These are phyloP conservation scores for Golubevia sp. DNA, from an alignment of 1,284 basidiomycete genomes.

Conservation along the genomic window DNA sequence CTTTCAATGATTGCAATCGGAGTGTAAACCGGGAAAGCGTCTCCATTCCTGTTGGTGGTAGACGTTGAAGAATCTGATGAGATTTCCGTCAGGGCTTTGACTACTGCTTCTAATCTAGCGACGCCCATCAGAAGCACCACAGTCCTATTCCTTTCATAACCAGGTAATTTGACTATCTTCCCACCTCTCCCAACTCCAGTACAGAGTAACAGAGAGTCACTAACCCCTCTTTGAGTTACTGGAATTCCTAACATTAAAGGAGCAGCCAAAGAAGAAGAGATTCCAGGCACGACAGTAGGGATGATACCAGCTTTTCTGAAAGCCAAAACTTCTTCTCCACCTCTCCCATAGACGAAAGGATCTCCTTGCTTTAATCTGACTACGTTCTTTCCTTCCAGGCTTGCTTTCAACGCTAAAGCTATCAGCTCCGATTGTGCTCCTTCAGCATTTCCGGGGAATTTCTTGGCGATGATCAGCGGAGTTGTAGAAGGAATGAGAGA, in stretches of 20 bases:
- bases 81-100: slow-evolving; percentile 67
- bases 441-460: slow-evolving; percentile 96
- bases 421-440: slow-evolving; percentile 92
- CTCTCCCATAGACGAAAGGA: slow-evolving; percentile 89
- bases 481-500: slow-evolving; percentile 76
- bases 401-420: slow-evolving; percentile 82
- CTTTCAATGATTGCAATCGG: slow-evolving; percentile 94
- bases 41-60: slow-evolving; percentile 62
- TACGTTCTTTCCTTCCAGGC: slow-evolving; percentile 78
- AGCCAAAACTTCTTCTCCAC: slow-evolving; percentile 90
- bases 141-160: slow-evolving; percentile 80
- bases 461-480: slow-evolving; percentile 78
- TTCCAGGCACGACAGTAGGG: slow-evolving; percentile 82
- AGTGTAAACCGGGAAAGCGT: slow-evolving; percentile 73
- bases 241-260: slow-evolving; percentile 88
- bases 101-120: slow-evolving; percentile 76
- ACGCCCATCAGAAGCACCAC: slow-evolving; percentile 92
- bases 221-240: slow-evolving; percentile 91
- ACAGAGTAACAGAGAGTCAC: slow-evolving; percentile 84
- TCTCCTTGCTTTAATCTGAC: slow-evolving; percentile 96
- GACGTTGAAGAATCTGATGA: slow-evolving; percentile 5
- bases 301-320: slow-evolving; percentile 84
- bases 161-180: slow-evolving; percentile 80
- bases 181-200: slow-evolving; percentile 90
- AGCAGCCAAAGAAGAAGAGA: slow-evolving; percentile 84